Evolutionary conservation across 2,329 filamentous ascomycete species (phyloP), one percentile per base, ranked within the genome.

Genomic region (Hypoxylon sp.): DNA sequence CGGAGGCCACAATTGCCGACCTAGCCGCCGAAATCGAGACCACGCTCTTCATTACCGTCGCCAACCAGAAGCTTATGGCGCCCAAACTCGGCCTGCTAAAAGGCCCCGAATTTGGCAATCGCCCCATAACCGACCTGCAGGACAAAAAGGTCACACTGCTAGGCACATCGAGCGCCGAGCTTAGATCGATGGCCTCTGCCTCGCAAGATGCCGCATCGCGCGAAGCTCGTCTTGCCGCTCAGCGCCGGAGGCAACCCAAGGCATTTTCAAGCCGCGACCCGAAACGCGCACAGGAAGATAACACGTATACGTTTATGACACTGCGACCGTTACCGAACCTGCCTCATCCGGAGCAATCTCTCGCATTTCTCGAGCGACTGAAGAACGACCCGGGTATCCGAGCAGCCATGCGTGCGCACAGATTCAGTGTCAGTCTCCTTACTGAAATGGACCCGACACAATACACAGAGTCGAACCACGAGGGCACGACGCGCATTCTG

Each of bases 371-470:
- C 1, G 83, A 91, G 74, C 87, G 91, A 0, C 83, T 99, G 3
- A 88, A 88, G 67, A 85, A 90, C 64, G 95, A 99, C 76, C 89
- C 92, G 0, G 95, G 95, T 6, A 94, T 99, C 78, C 89, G 89
- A 67, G 83, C 89, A 0, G 85, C 88, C 0, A 99, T 99, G 95
- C 82, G 85, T 15, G 89, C 89, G 71, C 94, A 97, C 80, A 86
- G 89, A 67, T 97, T 97, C 81, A 87, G 85, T 19, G 95, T 99
- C 0, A 90, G 90, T 0, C 78, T 98, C 2, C 83, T 99, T 24
- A 97, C 94, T 0, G 95, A 99, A 79, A 98, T 99, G 94, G 91
- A 99, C 71, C 95, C 95, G 0, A 84, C 89, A 0, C 85, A 89
- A 69, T 88, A 97, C 77, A 97, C 94, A 0, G 76, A 84, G 65